Percentiles rank a stretch among this genome's conserved stretches.
Conservation (phyloP, 371 early-diverging fungal genomes). For the Apophysomyces sp. region DNA sequence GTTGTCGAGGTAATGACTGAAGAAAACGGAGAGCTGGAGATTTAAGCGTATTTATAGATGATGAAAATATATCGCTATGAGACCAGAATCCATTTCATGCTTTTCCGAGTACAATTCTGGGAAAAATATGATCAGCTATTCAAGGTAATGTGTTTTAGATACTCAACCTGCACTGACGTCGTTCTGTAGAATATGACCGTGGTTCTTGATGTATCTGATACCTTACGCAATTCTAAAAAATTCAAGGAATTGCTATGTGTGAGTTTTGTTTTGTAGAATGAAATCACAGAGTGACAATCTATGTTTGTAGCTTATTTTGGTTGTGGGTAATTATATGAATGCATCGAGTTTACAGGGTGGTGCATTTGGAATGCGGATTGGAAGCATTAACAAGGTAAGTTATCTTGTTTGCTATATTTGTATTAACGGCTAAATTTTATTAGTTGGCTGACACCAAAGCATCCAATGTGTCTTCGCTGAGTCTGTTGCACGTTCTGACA, state of each 20-base stretch:
- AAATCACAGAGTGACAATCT: background rate
- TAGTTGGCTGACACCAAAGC: conserved; percentile 57
- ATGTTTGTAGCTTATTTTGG: conserved; percentile 52
- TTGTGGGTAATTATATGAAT: conserved; percentile 66
- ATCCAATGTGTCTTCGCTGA: conserved; percentile 32
- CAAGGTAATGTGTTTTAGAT: conserved; percentile 7
- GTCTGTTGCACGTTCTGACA: conserved; percentile 49
- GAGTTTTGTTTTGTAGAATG: conserved; percentile 27
- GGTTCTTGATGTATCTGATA: conserved; percentile 43
- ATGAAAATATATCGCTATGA: conserved; percentile 51
- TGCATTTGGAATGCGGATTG: conserved; percentile 57
- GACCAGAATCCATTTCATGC: conserved; percentile 44
- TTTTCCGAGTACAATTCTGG: conserved; percentile 48
- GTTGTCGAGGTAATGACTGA: conserved; percentile 35
- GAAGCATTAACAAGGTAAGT: conserved; percentile 53
- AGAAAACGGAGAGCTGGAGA: background rate
- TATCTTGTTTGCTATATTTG: background rate
- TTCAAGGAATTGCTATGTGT: conserved; percentile 46
- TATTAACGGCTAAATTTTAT: background rate
- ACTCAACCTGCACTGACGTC: conserved; percentile 22
- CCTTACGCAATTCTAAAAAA: conserved; percentile 36
- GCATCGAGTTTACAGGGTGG: conserved; percentile 54
- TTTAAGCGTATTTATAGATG: conserved; percentile 30
- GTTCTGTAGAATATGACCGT: conserved; percentile 36
- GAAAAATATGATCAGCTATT: conserved; percentile 45